Evolutionary conservation across 108 stramenopile species (phyloP), one percentile per base, ranked within the genome.

Genomic region (Epithemia pelagica): DNA sequence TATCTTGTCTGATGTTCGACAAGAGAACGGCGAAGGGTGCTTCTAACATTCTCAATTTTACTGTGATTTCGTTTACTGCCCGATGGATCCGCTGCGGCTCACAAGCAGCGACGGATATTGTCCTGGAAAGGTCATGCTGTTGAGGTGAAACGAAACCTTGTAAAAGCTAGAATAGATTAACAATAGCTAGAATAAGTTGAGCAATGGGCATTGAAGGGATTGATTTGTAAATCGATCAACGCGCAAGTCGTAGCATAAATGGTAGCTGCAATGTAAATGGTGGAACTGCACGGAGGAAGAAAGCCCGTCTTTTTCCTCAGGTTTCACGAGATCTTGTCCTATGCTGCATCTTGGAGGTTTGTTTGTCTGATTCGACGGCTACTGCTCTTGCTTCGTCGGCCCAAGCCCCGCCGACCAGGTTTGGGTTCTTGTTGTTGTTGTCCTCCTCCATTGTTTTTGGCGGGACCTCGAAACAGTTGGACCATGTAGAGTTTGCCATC

Each of bases 401-500:
- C 15, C 37, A 46, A 46, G 37, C 37, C 15, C 5, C 37, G 10
- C 5, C 37, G 37, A 46, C n/a, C n/a, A n/a, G n/a, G n/a, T n/a
- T n/a, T n/a, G n/a, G n/a, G n/a, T n/a, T n/a, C n/a, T 46, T 46
- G 10, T 46, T 46, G 10, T 46, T 15, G 15, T 46, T 46, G 37
- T 46, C 37, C 37, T 10, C 37, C 37, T 10, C 37, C 15, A 46
- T 15, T 46, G 15, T 15, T 10, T 46, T 15, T n/a, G n/a, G n/a
- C n/a, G n/a, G n/a, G n/a, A 15, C 37, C 37, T 20, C 57, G 57
- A 58, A 58, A 58, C 21, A 58, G 7, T 58, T 58, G 57, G 21
- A 23, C 23, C 57, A 58, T 58, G 57, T 58, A 58, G 15, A 58
- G 21, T 58, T 27, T 23, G 3, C 57, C 57, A 58, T 58, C 57